These are phyloP conservation scores for Begonia loranthoides DNA, from an alignment of 306 rosid species.

Conservation along the genomic window DNA sequence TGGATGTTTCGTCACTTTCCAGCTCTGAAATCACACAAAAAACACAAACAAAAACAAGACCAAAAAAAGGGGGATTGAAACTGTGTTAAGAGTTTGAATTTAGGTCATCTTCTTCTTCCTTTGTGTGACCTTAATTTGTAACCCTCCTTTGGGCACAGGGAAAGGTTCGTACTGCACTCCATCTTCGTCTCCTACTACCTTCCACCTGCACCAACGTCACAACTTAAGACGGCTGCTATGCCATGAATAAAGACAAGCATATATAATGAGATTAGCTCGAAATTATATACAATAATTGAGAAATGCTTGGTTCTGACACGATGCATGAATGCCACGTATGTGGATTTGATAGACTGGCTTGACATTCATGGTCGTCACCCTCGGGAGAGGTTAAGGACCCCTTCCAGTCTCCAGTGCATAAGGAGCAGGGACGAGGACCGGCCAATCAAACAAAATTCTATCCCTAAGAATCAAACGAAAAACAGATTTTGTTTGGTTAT, in stretches of 20 bases:
- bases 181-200: conserved; percentile 41
- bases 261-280: not conserved
- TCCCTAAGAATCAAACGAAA: not conserved
- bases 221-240: too few relatives aligned
- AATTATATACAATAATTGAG: too few relatives aligned
- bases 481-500: too few relatives aligned
- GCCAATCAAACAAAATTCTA: not conserved
- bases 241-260: not conserved
- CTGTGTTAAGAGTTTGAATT: too few relatives aligned
- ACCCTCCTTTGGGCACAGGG: conserved; percentile 83
- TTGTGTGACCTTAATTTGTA: conserved; percentile 42
- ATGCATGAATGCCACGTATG: conserved; percentile 11
- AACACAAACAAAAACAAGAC: too few relatives aligned
- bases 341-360: too few relatives aligned
- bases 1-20: too few relatives aligned
- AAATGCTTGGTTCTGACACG: not conserved
- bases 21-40: too few relatives aligned
- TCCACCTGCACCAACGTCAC: conserved; percentile 34
- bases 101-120: conserved; percentile 14
- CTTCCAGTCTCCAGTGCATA: conserved; percentile 43
- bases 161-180: conserved; percentile 85
- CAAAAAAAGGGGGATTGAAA: too few relatives aligned
- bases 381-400: conserved; percentile 26
- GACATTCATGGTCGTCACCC: too few relatives aligned
- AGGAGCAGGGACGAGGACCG: conserved; percentile 29